Evolutionary conservation across 768 basidiomycete genomes (phyloP).

Genomic region (Ramaria rubella): DNA sequence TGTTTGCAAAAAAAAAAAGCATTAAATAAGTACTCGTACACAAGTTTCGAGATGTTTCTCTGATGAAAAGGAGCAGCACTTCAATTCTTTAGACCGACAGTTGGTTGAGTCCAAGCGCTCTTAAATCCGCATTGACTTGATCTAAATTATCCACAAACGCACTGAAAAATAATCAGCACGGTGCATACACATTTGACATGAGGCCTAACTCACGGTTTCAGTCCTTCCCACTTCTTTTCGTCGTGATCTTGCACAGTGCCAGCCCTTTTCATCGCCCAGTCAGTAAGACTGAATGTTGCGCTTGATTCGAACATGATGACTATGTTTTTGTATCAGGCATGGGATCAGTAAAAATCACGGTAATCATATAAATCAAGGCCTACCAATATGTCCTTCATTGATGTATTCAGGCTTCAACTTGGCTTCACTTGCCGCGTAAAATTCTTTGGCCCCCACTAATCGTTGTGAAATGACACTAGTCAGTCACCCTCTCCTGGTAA

Average conservation of each 20-base stretch:
- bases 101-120: slow-evolving; percentile 31
- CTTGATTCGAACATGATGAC: slow-evolving; percentile 65
- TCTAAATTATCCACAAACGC: slow-evolving; percentile 54
- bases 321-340: slow-evolving; percentile 13
- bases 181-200: neutral
- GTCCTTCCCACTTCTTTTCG: neutral
- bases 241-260: slow-evolving; percentile 52
- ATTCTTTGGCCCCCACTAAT: slow-evolving; percentile 53
- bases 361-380: slow-evolving; percentile 10
- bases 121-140: slow-evolving; percentile 45
- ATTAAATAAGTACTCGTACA: too few relatives aligned
- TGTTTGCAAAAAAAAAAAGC: too few relatives aligned
- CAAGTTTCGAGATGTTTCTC: too few relatives aligned
- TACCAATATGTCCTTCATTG: slow-evolving; percentile 48
- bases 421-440: slow-evolving; percentile 45
- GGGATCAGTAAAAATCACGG: neutral
- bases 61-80: too few relatives aligned
- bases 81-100: neutral
- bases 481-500: too few relatives aligned
- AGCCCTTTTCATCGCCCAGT: slow-evolving; percentile 53
- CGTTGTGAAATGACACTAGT: neutral
- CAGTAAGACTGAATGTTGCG: slow-evolving; percentile 57
- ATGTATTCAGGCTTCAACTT: slow-evolving; percentile 46
- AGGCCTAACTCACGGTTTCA: slow-evolving; percentile 16
- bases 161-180: slow-evolving; percentile 15